A percentile compares a stretch with the other conserved stretches of the same genome.
phyloP scores from a whole-genome alignment of 306 rosid species.

The Pyrus bretschneideri region DNA sequence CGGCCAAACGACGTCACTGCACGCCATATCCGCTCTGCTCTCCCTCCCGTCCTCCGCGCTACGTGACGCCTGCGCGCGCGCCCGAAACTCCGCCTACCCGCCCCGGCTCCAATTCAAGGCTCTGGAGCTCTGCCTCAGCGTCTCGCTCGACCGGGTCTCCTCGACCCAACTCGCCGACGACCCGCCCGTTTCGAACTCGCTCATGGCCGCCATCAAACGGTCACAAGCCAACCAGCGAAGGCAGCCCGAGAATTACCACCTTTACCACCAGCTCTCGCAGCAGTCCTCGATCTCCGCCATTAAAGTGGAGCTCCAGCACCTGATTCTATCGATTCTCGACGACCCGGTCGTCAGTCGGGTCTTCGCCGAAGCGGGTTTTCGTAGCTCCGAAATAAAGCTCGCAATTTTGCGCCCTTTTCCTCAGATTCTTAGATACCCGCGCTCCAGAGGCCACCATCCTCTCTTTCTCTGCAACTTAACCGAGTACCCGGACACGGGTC shows the following conservation, averaged over 20 bases:
- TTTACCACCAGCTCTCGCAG: conserved; percentile 51
- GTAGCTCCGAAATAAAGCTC: conserved; percentile 87
- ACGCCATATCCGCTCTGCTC: conserved; percentile 77
- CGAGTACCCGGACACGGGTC: conserved; percentile 33
- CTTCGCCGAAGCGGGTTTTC: conserved; percentile 90
- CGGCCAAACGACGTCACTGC: conserved; percentile 88
- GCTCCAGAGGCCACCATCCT: conserved; percentile 61
- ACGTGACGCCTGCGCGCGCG: conserved; percentile 80
- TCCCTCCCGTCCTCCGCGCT: conserved; percentile 58
- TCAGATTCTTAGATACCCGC: conserved; percentile 45
- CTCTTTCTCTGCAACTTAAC: conserved; percentile 57
- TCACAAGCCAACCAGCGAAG: conserved; percentile 94
- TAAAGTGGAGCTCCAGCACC: conserved; percentile 84
- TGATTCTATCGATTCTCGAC: conserved; percentile 72
- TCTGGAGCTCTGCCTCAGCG: conserved; percentile 74
- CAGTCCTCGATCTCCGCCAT: conserved; percentile 63
- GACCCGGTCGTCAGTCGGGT: conserved; percentile 97
- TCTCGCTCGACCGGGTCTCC: conserved; percentile 75
- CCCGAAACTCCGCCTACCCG: conserved; percentile 72
- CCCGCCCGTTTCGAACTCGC: conserved; percentile 92
- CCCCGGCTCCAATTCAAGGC: conserved; percentile 90
- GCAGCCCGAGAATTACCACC: conserved; percentile 77
- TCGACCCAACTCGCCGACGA: conserved; percentile 50
- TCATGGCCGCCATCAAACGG: conserved; percentile 95
- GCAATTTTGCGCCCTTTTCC: conserved; percentile 73